phyloP scores from a whole-genome alignment of 306 rosid species.

The Medicago ruthenica region DNA sequence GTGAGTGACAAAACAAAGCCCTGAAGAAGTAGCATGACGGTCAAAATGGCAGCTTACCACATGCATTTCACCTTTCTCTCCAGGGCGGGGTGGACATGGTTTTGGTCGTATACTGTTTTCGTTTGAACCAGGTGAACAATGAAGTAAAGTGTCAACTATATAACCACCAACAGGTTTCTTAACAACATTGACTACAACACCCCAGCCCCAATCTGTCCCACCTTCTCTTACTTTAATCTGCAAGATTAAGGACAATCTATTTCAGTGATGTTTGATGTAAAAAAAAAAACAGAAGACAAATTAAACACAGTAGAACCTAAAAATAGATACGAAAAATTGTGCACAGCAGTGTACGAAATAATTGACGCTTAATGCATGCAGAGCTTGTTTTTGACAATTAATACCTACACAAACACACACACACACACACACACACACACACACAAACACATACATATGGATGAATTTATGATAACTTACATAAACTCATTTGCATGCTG shows the following conservation, averaged over 20 bases:
- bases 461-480: conserved; percentile 14
- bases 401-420: not conserved
- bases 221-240: conserved; percentile 97
- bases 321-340: not conserved
- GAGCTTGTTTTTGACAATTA: not conserved
- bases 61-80: conserved; percentile 99
- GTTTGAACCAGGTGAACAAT: conserved; percentile 83
- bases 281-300: conserved; percentile 5
- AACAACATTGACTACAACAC: conserved; percentile 93
- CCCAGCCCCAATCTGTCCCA: conserved; percentile 99
- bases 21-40: not conserved
- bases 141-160: conserved; percentile 92
- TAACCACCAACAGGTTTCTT: conserved; percentile 87
- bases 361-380: not conserved
- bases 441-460: not conserved
- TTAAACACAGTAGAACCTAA: conserved; percentile 1
- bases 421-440: not conserved
- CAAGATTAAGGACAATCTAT: conserved; percentile 31
- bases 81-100: conserved; percentile 94
- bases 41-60: conserved; percentile 69
- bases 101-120: conserved; percentile 84
- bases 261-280: conserved; percentile 24
- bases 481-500: conserved; percentile 8
- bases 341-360: conserved; percentile 22
- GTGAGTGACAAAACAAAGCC: conserved; percentile 15